Base-by-base conservation (phyloP, 371 early-diverging fungal species). In the Haplosporangium sp. region DNA sequence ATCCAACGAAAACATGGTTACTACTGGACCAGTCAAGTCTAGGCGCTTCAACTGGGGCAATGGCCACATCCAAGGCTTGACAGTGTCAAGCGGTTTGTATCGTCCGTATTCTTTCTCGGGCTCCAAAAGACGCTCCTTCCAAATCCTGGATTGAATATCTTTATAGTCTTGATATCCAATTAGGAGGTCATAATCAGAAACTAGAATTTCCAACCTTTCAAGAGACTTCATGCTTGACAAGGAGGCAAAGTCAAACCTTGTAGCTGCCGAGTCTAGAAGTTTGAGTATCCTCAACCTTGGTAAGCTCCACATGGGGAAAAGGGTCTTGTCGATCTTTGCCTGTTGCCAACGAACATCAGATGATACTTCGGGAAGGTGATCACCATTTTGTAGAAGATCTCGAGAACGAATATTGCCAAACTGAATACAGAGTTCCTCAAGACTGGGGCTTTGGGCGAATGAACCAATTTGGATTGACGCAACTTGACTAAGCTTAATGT, bases 1-100 rank as follows among this genome's bases (percentile, higher is more conserved):
- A 39, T 59, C 59, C 59, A 59, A n/a, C 7, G 15, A 39, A 39
- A 59, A 59, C 59, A 59, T 59, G 2, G 59, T 38, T 39, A n/a
- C 59, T 17, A 8, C 39, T 8, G 59, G 39, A 17, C 59, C 59
- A n/a, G 37, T n/a, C 38, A 59, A 2, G 4, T 11, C 1, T 8
- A 59, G 39, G 4, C 2, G 2, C 5, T 38, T 37, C 39, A 59
- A 20, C n/a, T 38, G 39, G 6, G 59, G 59, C 17, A 59, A n/a
- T 4, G 59, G 8, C 59, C 59, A 59, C n/a, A 17, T 7, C 8
- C 55, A 8, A 13, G 55, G 15, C 13, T 34, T 48, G 17, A 1
- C n/a, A 48, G 34, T 13, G 34, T 27, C 27, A n/a, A 9, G 2
- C 0, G 52, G 20, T 52, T 52, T 52, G 52, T 20, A n/a, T 52